Evolutionary conservation across 1,139 yeast species (phyloP).

Genomic region (Debaryomycetaceae sp.): DNA sequence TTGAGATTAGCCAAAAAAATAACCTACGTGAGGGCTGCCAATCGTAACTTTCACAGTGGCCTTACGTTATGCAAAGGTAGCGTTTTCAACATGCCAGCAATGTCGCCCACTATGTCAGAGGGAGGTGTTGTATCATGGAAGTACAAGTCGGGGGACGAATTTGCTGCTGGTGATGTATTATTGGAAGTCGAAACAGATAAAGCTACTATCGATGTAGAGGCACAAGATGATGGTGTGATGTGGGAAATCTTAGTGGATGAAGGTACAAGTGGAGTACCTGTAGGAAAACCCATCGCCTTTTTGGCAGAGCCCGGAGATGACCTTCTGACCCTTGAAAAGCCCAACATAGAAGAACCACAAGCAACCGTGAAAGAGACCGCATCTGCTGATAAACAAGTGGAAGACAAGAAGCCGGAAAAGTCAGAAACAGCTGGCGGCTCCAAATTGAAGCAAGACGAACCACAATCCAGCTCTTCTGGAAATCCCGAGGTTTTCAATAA

Average conservation of each 20-base stretch:
- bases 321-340: slow-evolving; percentile 57
- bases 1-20: slow-evolving; percentile 4
- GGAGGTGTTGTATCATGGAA: slow-evolving; percentile 98
- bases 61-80: slow-evolving; percentile 41
- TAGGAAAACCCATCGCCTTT: slow-evolving; percentile 87
- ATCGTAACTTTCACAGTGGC: slow-evolving; percentile 17
- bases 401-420: slow-evolving; percentile 7
- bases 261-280: slow-evolving; percentile 77
- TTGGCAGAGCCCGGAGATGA: slow-evolving; percentile 89
- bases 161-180: slow-evolving; percentile 80
- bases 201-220: slow-evolving; percentile 91
- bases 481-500: slow-evolving; percentile 18
- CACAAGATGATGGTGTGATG: slow-evolving; percentile 84
- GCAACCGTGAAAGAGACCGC: slow-evolving; percentile 10
- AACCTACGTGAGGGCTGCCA: background rate
- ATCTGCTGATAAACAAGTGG: slow-evolving; percentile 8
- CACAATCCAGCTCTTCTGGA: background rate
- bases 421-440: slow-evolving; percentile 5
- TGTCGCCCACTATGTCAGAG: slow-evolving; percentile 98
- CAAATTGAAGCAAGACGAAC: slow-evolving; percentile 1
- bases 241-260: slow-evolving; percentile 71
- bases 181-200: slow-evolving; percentile 92
- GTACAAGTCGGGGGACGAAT: slow-evolving; percentile 74
- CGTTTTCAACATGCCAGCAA: slow-evolving; percentile 89
- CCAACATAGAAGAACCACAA: slow-evolving; percentile 31